phyloP scores from a whole-genome alignment of 2,329 filamentous ascomycete species.

The Epicoccum nigrum region DNA sequence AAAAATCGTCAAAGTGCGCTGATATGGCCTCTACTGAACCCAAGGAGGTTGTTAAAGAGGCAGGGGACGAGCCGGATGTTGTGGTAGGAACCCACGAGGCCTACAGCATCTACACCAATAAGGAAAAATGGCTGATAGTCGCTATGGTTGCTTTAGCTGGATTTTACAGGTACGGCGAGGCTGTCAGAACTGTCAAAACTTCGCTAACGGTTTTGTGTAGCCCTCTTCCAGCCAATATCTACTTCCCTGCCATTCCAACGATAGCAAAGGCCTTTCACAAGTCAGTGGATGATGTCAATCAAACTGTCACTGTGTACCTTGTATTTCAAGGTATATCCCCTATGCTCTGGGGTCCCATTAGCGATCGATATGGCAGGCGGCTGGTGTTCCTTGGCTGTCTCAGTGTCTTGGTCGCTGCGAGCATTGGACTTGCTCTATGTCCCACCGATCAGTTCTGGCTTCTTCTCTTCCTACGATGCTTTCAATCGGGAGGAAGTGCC shows the following conservation, averaged over 20 bases:
- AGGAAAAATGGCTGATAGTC: conserved; percentile 42
- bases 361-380: conserved; percentile 58
- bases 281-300: conserved; percentile 53
- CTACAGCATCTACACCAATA: conserved; percentile 38
- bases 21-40: conserved; percentile 13
- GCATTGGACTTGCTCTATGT: conserved; percentile 44
- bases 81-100: conserved; percentile 24
- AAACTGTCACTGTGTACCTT: conserved; percentile 59
- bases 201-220: conserved; percentile 13
- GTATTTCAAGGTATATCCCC: conserved; percentile 59
- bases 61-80: conserved; percentile 19
- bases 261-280: conserved; percentile 48
- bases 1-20: conserved; percentile 6
- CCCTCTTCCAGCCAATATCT: conserved; percentile 51
- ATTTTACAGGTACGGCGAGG: conserved; percentile 33
- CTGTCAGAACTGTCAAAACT: neutral
- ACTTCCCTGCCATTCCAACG: conserved; percentile 46
- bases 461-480: conserved; percentile 41
- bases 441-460: conserved; percentile 41
- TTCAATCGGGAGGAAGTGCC: conserved; percentile 49
- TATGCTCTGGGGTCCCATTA: conserved; percentile 58
- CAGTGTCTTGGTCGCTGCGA: conserved; percentile 40
- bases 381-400: conserved; percentile 56
- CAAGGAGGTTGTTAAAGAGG: conserved; percentile 24
- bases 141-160: conserved; percentile 40